Conservation (phyloP, 371 early-diverging fungal genomes). For the Mortierella sp. region DNA sequence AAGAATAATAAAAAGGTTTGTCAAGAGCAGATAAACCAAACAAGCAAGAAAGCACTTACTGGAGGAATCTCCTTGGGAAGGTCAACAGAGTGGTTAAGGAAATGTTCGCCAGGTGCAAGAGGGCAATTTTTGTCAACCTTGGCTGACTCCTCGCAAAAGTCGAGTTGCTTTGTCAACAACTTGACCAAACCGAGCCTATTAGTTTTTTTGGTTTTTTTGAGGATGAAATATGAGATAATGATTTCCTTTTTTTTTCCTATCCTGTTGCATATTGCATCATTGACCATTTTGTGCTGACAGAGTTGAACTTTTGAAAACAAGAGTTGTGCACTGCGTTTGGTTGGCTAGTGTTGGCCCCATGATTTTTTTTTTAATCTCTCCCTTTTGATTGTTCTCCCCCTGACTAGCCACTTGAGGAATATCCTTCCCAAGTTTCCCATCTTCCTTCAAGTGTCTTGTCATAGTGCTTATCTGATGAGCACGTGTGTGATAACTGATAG, state of each 20-base stretch:
- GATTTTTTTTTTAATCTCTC: conserved; percentile 11
- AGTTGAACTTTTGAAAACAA: not conserved
- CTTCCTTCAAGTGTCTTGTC: too few relatives aligned
- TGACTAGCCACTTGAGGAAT: not conserved
- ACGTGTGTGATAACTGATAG: too few relatives aligned
- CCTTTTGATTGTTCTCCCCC: not conserved
- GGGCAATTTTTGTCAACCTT: conserved; percentile 71
- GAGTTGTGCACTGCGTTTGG: not conserved
- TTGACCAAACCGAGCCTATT: conserved; percentile 57
- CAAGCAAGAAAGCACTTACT: conserved; percentile 26
- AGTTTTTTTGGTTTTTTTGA: not conserved
- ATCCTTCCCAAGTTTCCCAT: not conserved
- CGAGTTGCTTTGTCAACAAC: conserved; percentile 58
- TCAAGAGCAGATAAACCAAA: not conserved
- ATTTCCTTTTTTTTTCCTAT: not conserved
- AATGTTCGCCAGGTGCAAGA: conserved; percentile 61
- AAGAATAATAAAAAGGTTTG: not conserved
- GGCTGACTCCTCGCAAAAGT: conserved; percentile 67
- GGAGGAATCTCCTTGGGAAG: conserved; percentile 68
- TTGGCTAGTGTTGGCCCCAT: conserved; percentile 9
- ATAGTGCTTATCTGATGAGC: too few relatives aligned
- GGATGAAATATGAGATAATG: not conserved
- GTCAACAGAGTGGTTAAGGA: conserved; percentile 59
- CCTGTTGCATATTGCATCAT: not conserved
- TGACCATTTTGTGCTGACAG: not conserved